phyloP scores from a whole-genome alignment of 2,329 filamentous ascomycete genomes.

The Alternaria angustiovoidea region DNA sequence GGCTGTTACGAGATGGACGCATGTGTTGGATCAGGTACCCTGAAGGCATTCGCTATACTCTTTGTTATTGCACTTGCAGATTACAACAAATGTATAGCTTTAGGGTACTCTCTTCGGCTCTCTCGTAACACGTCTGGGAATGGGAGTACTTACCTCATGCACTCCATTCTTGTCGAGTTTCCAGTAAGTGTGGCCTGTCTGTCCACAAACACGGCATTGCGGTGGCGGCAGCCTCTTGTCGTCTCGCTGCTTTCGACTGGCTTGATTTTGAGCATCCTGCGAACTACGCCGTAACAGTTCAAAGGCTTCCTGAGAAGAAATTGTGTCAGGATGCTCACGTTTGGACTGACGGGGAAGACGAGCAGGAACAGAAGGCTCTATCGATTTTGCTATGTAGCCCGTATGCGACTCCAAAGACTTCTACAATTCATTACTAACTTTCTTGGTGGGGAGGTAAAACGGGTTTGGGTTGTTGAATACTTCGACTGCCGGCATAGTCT shows the following conservation, averaged over 20 bases:
- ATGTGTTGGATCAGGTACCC: neutral
- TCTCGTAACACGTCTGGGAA: neutral
- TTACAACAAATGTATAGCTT: neutral
- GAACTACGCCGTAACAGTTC: neutral
- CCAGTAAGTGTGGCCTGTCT: neutral
- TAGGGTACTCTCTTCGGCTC: neutral
- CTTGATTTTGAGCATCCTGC: neutral
- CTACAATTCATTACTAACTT: conserved; percentile 10
- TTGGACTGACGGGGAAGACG: neutral
- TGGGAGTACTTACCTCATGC: neutral
- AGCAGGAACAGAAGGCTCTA: neutral
- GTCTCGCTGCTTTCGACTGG: neutral
- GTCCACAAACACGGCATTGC: neutral
- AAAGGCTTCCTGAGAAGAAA: neutral
- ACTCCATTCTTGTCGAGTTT: neutral
- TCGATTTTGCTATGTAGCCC: neutral
- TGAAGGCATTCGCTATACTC: neutral
- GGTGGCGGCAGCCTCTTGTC: neutral
- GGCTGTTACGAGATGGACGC: neutral
- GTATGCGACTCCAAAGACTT: neutral
- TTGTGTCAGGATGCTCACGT: neutral
- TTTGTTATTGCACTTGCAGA: no score
- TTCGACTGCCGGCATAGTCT: conserved; percentile 16
- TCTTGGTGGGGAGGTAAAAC: neutral
- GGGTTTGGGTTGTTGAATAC: conserved; percentile 12